phyloP scores from a whole-genome alignment of 177 flowering plant genomes.

The Tripterygium wilfordii region DNA sequence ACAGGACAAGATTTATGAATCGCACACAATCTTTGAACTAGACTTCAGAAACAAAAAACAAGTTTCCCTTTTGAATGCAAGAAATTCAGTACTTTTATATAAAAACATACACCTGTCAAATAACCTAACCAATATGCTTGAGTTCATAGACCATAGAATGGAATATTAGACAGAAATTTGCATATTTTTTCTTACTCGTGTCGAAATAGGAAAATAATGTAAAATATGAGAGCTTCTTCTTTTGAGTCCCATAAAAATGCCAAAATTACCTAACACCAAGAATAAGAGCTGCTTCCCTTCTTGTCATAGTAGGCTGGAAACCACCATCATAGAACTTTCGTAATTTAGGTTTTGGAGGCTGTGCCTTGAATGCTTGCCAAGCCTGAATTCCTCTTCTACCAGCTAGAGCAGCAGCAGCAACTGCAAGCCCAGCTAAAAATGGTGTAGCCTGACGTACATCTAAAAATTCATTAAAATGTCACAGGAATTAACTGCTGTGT shows the following conservation, averaged over 20 bases:
- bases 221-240: no score
- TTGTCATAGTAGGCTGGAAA: conserved; percentile 38
- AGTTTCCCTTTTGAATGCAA: no score
- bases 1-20: no score
- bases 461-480: conserved; percentile 3
- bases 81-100: no score
- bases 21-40: no score
- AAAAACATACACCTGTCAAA: no score
- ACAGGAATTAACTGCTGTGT: background rate
- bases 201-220: no score
- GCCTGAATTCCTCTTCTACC: conserved; percentile 34
- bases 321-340: conserved; percentile 42
- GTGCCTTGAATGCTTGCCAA: conserved; percentile 38
- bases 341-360: conserved; percentile 21
- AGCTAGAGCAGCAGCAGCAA: conserved; percentile 37
- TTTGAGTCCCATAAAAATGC: background rate
- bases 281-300: conserved; percentile 39
- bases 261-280: conserved; percentile 30
- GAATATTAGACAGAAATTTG: no score
- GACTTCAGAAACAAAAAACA: no score
- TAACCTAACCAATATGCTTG: no score
- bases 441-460: conserved; percentile 30
- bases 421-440: conserved; percentile 35
- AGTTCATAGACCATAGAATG: no score
- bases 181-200: no score